phyloP scores from a whole-genome alignment of 306 rosid species.

The Medicago lupulina region DNA sequence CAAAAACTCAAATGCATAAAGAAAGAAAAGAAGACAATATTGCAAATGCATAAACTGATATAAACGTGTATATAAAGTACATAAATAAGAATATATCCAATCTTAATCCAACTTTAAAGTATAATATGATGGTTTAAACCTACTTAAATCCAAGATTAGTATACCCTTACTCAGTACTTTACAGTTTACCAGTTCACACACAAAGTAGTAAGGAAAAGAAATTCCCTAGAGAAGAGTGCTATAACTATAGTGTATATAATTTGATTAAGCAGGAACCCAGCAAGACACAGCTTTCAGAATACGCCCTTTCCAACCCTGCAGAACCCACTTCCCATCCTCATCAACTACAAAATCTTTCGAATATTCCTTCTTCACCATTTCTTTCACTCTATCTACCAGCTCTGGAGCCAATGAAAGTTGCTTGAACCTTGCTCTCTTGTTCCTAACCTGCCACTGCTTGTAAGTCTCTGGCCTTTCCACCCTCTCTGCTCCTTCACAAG shows the following conservation, averaged over 20 bases:
- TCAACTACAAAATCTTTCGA: conserved; percentile 69
- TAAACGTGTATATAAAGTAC: conserved; percentile 21
- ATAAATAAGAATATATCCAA: conserved; percentile 9
- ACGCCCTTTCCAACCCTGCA: conserved; percentile 92
- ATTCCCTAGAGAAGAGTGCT: neutral
- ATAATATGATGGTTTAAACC: neutral
- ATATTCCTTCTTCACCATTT: conserved; percentile 62
- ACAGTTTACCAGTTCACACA: conserved; percentile 14
- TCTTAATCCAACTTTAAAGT: neutral
- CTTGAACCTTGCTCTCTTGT: conserved; percentile 74
- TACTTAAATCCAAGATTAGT: neutral
- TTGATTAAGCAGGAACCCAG: conserved; percentile 66
- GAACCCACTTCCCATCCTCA: conserved; percentile 71
- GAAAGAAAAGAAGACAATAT: neutral
- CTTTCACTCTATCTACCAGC: conserved; percentile 56
- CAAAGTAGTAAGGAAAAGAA: neutral
- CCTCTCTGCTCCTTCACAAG: conserved; percentile 80
- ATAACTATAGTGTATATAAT: neutral
- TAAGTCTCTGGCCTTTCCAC: conserved; percentile 88
- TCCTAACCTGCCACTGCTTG: conserved; percentile 85
- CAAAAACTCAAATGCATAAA: conserved; percentile 17
- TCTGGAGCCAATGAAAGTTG: conserved; percentile 63
- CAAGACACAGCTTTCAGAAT: conserved; percentile 60
- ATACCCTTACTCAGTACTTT: conserved; percentile 14
- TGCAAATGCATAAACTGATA: conserved; percentile 11